phyloP scores from a whole-genome alignment of 257 asterid genomes.

The Jacaranda mimosifolia region DNA sequence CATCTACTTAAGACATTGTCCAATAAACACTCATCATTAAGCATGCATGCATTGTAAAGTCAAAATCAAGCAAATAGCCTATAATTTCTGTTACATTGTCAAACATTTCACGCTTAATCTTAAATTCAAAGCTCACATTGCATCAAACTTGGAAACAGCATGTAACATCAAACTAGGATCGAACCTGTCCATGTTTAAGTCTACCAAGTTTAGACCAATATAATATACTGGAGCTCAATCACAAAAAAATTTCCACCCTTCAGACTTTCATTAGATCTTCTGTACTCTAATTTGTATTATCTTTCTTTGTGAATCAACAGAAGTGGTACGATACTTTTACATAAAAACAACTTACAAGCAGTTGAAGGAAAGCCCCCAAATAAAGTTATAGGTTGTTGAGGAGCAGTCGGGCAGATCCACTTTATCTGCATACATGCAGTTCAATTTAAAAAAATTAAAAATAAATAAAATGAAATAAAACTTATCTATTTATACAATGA shows the following conservation, averaged over 20 bases:
- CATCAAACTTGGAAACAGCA: not conserved
- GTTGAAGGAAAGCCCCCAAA: slow-evolving; percentile 92
- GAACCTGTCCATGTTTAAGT: not conserved
- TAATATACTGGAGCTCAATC: slow-evolving; percentile 23
- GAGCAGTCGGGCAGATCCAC: slow-evolving; percentile 97
- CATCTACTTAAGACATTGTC: not conserved
- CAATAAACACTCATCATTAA: not conserved
- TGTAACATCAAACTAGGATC: not conserved
- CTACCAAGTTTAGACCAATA: not conserved
- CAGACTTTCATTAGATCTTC: not conserved
- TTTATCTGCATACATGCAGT: slow-evolving; percentile 65
- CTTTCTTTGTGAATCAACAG: not conserved
- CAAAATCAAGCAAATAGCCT: not conserved
- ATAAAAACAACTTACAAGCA: slow-evolving; percentile 70
- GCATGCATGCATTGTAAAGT: slow-evolving; percentile 6
- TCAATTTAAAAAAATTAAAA: not conserved
- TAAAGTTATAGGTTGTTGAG: slow-evolving; percentile 73
- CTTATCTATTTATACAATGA: not conserved
- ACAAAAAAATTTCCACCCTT: not conserved
- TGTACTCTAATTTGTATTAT: not conserved
- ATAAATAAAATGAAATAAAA: slow-evolving; percentile 4
- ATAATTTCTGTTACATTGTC: not conserved
- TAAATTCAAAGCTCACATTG: not conserved
- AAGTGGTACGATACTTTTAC: not conserved
- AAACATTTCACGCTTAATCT: not conserved